These are phyloP conservation scores for Termitomyces sp. DNA, from an alignment of 768 basidiomycete species.

Conservation along the genomic window DNA sequence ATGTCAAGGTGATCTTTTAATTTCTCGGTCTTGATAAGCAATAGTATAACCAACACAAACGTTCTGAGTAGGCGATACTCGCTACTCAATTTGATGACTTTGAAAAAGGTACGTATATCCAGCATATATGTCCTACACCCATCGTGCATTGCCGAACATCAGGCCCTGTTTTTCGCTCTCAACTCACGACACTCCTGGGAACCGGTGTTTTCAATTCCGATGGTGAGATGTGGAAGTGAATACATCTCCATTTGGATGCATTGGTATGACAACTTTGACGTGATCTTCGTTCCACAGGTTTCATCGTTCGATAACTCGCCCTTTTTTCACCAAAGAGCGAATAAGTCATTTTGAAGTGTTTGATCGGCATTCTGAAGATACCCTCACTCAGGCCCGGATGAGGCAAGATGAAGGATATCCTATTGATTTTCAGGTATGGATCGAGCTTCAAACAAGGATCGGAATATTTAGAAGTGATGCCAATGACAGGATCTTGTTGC, in stretches of 20 bases:
- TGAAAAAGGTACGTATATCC: slow-evolving; percentile 31
- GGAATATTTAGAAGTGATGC: neutral
- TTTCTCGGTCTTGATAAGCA: neutral
- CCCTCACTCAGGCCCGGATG: slow-evolving; percentile 35
- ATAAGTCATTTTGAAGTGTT: slow-evolving; percentile 62
- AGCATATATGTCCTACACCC: neutral
- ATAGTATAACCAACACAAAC: neutral
- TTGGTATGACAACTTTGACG: neutral
- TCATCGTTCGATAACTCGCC: slow-evolving; percentile 63
- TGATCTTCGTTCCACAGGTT: slow-evolving; percentile 30
- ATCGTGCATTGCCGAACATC: neutral
- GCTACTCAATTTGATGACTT: slow-evolving; percentile 43
- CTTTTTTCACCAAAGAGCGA: slow-evolving; percentile 60
- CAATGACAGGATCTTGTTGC: slow-evolving; percentile 40
- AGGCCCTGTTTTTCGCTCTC: slow-evolving; percentile 21
- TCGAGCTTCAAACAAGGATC: neutral
- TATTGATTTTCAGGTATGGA: slow-evolving; percentile 50
- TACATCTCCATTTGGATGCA: neutral
- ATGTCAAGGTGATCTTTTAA: slow-evolving; percentile 28
- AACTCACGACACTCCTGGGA: slow-evolving; percentile 38
- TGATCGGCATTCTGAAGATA: slow-evolving; percentile 42
- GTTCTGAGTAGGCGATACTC: slow-evolving; percentile 23
- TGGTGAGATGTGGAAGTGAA: slow-evolving; percentile 66
- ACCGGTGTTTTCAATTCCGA: slow-evolving; percentile 57
- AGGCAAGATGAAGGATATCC: slow-evolving; percentile 42